Evolutionary conservation across 2,329 filamentous ascomycete genomes (phyloP), one percentile per base, ranked within the genome.

Genomic region (Hyphodiscus sp.): DNA sequence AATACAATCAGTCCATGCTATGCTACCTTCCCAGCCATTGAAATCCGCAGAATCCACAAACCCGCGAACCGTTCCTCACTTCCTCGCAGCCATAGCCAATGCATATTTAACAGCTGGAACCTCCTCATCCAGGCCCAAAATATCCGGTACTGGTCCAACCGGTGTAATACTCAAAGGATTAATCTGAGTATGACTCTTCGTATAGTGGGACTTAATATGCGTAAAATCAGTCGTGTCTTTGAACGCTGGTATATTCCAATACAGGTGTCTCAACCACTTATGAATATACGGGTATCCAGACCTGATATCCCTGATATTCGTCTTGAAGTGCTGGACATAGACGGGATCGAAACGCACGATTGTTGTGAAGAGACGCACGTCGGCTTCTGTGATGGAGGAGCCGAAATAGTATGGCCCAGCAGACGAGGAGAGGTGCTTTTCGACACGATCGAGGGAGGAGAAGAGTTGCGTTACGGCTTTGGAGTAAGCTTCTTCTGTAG

Each of bases 281-380:
- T 89, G 84, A 45, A 89, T 71, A 49, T 78, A 72, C 8, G 85
- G 85, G 59, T 86, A 89, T 8, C 65, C 66, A 3, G 55, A 55
- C 43, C 67, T 38, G 42, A 69, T 68, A 52, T 65, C 63, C 18
- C 62, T 56, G 77, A 84, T 45, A 56, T 86, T 86, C 61, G 82
- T 86, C 62, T 87, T 87, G 76, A 92, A 92, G 71, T 91, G 87
- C 73, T 94, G 89, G 50, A 95, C 87, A 67, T 95, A 95, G 0
- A 83, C 81, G 1, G 79, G 73, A 58, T 91, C 87, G 62, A 89
- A 89, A 2, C 86, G 74, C 46, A 82, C 68, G 52, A 83, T 78
- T 2, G 81, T 84, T 8, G 79, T 80, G 66, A 74, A 83, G 65
- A 95, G 76, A 44, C 91, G 72, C 51, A 96, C 79, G 68, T 95